phyloP scores from a whole-genome alignment of 371 early-diverging fungal species.

The Rhizopus arrhizus region DNA sequence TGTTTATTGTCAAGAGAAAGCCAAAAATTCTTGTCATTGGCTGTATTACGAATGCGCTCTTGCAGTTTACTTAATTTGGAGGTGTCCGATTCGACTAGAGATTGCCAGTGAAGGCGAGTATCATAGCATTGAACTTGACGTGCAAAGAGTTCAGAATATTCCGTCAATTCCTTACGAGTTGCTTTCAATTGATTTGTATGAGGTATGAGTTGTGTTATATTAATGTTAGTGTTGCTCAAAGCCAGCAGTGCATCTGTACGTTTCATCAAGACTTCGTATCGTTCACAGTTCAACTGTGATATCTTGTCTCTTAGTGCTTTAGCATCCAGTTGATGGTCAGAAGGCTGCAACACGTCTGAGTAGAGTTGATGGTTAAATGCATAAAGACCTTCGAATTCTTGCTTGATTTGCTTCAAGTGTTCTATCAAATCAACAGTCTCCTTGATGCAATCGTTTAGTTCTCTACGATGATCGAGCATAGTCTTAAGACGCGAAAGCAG shows the following conservation, averaged over 20 bases:
- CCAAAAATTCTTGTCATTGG: slow-evolving; percentile 30
- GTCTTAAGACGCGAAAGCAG: slow-evolving; percentile 12
- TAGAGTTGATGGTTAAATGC: background rate
- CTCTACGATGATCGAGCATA: background rate
- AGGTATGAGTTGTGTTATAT: background rate
- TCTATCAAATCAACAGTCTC: background rate
- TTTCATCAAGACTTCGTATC: background rate
- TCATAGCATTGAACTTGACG: slow-evolving; percentile 5
- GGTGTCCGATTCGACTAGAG: background rate
- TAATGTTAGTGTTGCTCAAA: background rate
- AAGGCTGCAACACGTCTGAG: background rate
- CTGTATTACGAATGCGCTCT: slow-evolving; percentile 25
- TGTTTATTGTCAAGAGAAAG: slow-evolving; percentile 18
- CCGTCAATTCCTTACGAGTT: background rate
- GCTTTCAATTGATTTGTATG: background rate
- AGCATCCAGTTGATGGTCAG: background rate
- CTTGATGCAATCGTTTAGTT: slow-evolving; percentile 16
- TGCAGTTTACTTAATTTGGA: slow-evolving; percentile 5
- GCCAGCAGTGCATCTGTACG: background rate
- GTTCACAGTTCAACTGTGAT: background rate
- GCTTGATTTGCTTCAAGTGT: background rate
- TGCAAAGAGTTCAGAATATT: background rate
- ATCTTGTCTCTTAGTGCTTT: background rate
- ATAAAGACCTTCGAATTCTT: background rate
- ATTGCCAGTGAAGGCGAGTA: slow-evolving; percentile 29